Percentiles rank a stretch among this genome's conserved stretches.
These are phyloP conservation scores for Lyophyllum decastes DNA, from an alignment of 768 basidiomycete species.

Conservation along the genomic window DNA sequence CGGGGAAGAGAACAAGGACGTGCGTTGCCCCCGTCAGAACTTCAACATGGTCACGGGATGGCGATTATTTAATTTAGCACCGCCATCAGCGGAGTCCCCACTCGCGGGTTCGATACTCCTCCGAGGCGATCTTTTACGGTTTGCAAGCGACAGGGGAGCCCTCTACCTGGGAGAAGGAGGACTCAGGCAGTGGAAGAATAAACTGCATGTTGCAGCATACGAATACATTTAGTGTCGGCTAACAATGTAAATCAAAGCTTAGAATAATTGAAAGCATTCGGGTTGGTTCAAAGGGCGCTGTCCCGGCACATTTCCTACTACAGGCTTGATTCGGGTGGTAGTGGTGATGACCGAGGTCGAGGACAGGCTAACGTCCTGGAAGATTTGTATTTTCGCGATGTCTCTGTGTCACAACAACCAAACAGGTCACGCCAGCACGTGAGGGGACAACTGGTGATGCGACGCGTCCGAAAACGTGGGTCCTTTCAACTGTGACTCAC, in stretches of 20 bases:
- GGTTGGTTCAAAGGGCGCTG: too few relatives aligned
- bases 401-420: not conserved
- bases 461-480: not conserved
- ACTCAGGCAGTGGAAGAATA: not conserved
- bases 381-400: too few relatives aligned
- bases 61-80: conserved; percentile 11
- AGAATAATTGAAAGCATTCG: too few relatives aligned
- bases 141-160: not conserved
- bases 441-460: conserved; percentile 1
- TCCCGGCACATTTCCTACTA: too few relatives aligned
- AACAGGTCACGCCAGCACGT: not conserved
- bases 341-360: too few relatives aligned
- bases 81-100: too few relatives aligned
- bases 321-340: too few relatives aligned
- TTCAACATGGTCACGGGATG: conserved; percentile 18
- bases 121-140: not conserved
- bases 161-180: not conserved
- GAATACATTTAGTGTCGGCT: too few relatives aligned
- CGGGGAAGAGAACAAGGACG: conserved; percentile 17
- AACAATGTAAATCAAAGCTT: too few relatives aligned
- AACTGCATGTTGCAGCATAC: too few relatives aligned
- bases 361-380: too few relatives aligned
- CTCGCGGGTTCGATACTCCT: not conserved
- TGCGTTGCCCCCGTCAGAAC: not conserved
- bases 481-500: not conserved